These are phyloP conservation scores for Citrus mangshanensis DNA, from an alignment of 345 rosid species.

Conservation along the genomic window DNA sequence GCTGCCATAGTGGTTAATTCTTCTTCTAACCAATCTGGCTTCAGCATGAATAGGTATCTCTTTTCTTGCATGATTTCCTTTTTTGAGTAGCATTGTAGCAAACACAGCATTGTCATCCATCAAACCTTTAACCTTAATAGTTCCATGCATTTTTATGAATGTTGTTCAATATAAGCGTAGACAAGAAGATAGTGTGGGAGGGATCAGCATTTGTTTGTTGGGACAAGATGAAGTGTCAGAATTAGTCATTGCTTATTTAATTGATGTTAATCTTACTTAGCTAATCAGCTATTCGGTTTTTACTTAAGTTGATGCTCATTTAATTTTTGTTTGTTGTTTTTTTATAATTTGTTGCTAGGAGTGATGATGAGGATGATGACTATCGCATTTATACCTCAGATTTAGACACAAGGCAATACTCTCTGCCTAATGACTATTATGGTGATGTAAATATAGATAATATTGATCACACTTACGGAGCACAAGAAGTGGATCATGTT, in stretches of 20 bases:
- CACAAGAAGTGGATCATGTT: conserved; percentile 42
- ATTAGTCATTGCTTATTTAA: conserved; percentile 6
- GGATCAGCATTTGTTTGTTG: not conserved
- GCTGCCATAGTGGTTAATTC: conserved; percentile 33
- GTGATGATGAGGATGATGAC: conserved; percentile 82
- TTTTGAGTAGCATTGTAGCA: not conserved
- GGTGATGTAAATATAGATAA: conserved; percentile 44
- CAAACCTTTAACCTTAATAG: not conserved
- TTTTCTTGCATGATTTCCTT: conserved; percentile 6
- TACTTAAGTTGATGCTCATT: not conserved
- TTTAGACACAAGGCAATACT: conserved; percentile 47
- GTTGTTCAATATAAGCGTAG: not conserved
- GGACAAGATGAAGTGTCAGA: not conserved
- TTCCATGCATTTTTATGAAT: not conserved
- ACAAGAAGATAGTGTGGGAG: not conserved
- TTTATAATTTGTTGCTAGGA: conserved; percentile 43
- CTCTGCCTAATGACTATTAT: conserved; percentile 51
- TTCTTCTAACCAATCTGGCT: conserved; percentile 50
- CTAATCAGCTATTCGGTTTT: not conserved
- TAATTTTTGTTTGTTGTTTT: conserved; percentile 12
- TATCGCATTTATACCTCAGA: conserved; percentile 55
- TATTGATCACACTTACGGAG: conserved; percentile 40
- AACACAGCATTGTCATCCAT: not conserved
- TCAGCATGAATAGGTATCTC: conserved; percentile 56
- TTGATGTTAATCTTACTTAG: conserved; percentile 6